These are phyloP conservation scores for Periglandula ipomoeae DNA, from an alignment of 2,329 filamentous ascomycete species.

Conservation along the genomic window DNA sequence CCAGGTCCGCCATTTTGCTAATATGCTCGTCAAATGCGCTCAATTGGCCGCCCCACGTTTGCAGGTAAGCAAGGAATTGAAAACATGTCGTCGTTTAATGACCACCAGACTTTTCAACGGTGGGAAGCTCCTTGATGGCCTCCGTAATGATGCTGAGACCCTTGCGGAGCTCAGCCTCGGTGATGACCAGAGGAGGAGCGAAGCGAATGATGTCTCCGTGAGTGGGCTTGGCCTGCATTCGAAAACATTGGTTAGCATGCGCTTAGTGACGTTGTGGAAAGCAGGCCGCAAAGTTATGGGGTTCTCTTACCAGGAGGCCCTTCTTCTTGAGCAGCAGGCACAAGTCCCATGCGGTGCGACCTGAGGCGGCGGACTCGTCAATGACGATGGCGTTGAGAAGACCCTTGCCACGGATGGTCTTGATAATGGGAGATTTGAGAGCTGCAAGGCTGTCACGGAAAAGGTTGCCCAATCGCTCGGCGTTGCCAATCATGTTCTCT, in stretches of 20 bases:
- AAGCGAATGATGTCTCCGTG: constrained; percentile 98
- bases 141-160: constrained; percentile 73
- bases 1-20: neutral
- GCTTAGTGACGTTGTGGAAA: neutral
- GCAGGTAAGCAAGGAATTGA: neutral
- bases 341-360: constrained; percentile 89
- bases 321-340: constrained; percentile 94
- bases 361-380: constrained; percentile 76
- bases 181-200: constrained; percentile 92
- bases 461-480: constrained; percentile 68
- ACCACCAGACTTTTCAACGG: constrained; percentile 26
- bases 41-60: constrained; percentile 15
- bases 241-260: neutral
- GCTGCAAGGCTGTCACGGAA: constrained; percentile 73
- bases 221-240: constrained; percentile 80
- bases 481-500: constrained; percentile 75
- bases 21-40: constrained; percentile 11
- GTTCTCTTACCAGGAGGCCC: constrained; percentile 67
- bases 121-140: constrained; percentile 73
- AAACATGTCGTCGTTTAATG: constrained; percentile 21
- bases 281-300: no score
- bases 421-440: constrained; percentile 73
- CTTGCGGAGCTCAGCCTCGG: constrained; percentile 71
- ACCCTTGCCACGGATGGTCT: constrained; percentile 80
- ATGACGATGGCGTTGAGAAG: constrained; percentile 94